These are phyloP conservation scores for Leucocoprinus leucothites DNA, from an alignment of 768 basidiomycete species.

Conservation along the genomic window DNA sequence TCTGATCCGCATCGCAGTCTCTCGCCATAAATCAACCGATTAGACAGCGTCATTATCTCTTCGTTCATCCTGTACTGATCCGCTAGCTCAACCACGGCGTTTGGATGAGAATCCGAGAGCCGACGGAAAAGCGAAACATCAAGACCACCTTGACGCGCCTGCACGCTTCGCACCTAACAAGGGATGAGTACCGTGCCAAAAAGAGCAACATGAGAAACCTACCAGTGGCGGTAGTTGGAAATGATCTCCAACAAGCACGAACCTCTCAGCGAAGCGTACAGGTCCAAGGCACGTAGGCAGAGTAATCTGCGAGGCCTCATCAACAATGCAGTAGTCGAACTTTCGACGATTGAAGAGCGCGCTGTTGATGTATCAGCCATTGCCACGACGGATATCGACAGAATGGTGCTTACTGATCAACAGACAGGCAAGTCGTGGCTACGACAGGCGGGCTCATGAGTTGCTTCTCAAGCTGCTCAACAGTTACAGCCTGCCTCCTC, in stretches of 20 bases:
- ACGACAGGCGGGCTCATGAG: slow-evolving; percentile 90
- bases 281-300: slow-evolving; percentile 95
- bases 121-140: slow-evolving; percentile 88
- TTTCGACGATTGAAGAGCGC: slow-evolving; percentile 79
- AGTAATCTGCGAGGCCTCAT: slow-evolving; percentile 98
- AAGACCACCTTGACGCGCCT: slow-evolving; percentile 80
- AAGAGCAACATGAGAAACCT: slow-evolving; percentile 16
- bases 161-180: slow-evolving; percentile 70
- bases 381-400: neutral
- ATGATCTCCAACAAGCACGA: slow-evolving; percentile 96
- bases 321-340: slow-evolving; percentile 97
- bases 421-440: slow-evolving; percentile 90
- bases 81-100: slow-evolving; percentile 80
- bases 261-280: slow-evolving; percentile 83
- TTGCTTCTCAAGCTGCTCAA: slow-evolving; percentile 82
- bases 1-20: slow-evolving; percentile 65
- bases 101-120: slow-evolving; percentile 83
- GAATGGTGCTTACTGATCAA: slow-evolving; percentile 75
- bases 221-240: slow-evolving; percentile 96
- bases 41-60: slow-evolving; percentile 17
- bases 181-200: slow-evolving; percentile 2
- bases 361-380: slow-evolving; percentile 33
- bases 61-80: slow-evolving; percentile 94
- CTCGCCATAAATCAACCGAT: slow-evolving; percentile 17
- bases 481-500: slow-evolving; percentile 51